Conservation (phyloP, 164 flowering plant species). For the Nelumbo lutea region DNA sequence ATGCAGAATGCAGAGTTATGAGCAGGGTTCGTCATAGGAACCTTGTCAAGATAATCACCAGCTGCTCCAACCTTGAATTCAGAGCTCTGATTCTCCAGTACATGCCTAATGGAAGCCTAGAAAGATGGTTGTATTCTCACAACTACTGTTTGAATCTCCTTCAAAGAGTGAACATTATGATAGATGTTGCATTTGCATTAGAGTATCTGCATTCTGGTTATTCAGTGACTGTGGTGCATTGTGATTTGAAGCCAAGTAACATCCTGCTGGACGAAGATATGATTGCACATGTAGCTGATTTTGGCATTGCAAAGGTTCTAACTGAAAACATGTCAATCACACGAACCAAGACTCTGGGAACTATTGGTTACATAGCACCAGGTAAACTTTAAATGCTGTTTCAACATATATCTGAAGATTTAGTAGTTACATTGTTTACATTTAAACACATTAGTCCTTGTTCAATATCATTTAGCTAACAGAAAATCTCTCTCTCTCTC, state of each 20-base stretch:
- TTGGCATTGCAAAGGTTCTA: constrained; percentile 17
- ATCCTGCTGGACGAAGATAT: constrained; percentile 18
- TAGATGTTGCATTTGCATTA: constrained; percentile 15
- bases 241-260: neutral
- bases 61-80: constrained; percentile 14
- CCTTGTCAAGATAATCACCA: constrained; percentile 12
- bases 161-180: constrained; percentile 12
- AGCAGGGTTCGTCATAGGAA: constrained; percentile 8
- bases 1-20: constrained; percentile 3
- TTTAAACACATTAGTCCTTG: too few species aligned
- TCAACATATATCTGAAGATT: neutral
- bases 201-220: constrained; percentile 16
- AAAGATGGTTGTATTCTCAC: constrained; percentile 14
- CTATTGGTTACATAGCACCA: constrained; percentile 25
- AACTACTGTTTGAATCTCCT: constrained; percentile 2
- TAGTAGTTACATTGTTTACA: neutral
- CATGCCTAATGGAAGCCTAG: constrained; percentile 25
- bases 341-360: constrained; percentile 17
- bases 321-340: neutral
- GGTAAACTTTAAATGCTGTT: constrained; percentile 6
- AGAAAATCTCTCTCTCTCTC: too few species aligned
- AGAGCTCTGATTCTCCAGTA: constrained; percentile 19
- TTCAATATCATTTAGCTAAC: too few species aligned
- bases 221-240: constrained; percentile 16
- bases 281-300: constrained; percentile 22